These are phyloP conservation scores for Tuber umbilicatum DNA, from an alignment of 495 filamentous ascomycete genomes.

Conservation along the genomic window DNA sequence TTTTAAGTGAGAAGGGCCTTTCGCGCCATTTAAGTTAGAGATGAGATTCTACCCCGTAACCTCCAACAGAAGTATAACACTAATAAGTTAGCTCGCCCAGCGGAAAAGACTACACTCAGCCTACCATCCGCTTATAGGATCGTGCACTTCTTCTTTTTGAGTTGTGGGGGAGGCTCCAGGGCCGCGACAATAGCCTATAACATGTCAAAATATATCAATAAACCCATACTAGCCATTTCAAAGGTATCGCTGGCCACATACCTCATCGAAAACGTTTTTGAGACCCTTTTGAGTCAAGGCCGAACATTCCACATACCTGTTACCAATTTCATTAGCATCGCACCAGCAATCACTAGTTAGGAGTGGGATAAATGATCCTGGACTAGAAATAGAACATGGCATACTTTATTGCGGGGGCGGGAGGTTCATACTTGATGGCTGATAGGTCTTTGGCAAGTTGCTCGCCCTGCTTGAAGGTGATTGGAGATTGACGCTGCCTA, in stretches of 20 bases:
- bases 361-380: background rate
- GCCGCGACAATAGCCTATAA: constrained; percentile 79
- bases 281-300: constrained; percentile 96
- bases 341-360: background rate
- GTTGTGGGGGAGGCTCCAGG: constrained; percentile 64
- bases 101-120: background rate
- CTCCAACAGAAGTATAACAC: constrained; percentile 20
- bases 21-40: constrained; percentile 28
- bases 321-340: constrained; percentile 10
- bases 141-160: constrained; percentile 32
- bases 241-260: constrained; percentile 45
- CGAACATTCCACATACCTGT: constrained; percentile 85
- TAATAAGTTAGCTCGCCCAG: background rate
- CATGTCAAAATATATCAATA: background rate
- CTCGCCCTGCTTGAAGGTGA: constrained; percentile 86
- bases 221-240: constrained; percentile 5
- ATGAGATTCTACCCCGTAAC: constrained; percentile 13
- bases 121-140: constrained; percentile 28
- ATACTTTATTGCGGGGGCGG: constrained; percentile 29
- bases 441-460: constrained; percentile 92
- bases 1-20: constrained; percentile 24
- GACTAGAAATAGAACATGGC: constrained; percentile 29
- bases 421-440: constrained; percentile 63
- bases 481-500: constrained; percentile 91
- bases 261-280: constrained; percentile 99